These are phyloP conservation scores for Lentinula sp. DNA, from an alignment of 768 basidiomycete species.

Conservation along the genomic window DNA sequence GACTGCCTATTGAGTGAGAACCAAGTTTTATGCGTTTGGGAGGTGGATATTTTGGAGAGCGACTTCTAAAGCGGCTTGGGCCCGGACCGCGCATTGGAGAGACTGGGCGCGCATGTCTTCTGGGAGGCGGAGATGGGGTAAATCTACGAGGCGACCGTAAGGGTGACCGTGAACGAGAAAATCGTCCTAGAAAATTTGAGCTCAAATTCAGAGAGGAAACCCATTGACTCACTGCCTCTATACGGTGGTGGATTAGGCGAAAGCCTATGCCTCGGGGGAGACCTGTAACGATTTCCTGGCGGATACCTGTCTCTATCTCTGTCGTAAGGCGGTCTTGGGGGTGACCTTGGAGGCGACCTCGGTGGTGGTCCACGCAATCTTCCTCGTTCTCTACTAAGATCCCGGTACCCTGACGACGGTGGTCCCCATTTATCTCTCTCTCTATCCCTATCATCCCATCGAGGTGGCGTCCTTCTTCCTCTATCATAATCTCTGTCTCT, in stretches of 20 bases:
- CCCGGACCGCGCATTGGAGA: background rate
- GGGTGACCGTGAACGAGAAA: background rate
- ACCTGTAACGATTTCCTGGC: background rate
- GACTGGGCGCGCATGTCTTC: background rate
- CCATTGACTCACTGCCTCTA: background rate
- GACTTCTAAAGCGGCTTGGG: background rate
- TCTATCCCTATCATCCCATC: background rate
- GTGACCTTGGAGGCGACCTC: background rate
- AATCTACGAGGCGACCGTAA: background rate
- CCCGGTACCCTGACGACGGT: background rate
- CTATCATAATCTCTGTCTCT: background rate
- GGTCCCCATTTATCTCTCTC: background rate
- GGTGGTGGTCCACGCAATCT: background rate
- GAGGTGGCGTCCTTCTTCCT: background rate
- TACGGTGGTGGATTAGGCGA: background rate
- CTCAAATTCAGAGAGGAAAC: background rate
- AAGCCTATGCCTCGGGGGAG: background rate
- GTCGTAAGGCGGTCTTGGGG: background rate
- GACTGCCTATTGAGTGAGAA: constrained; percentile 1
- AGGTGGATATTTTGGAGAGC: background rate
- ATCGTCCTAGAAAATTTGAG: background rate
- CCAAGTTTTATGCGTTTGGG: constrained; percentile 4
- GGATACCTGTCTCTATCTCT: background rate
- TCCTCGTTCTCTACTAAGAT: background rate
- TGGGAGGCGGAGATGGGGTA: background rate